Conservation (phyloP, 106 monocot genomes). For the Dioscorea zingiberensis region DNA sequence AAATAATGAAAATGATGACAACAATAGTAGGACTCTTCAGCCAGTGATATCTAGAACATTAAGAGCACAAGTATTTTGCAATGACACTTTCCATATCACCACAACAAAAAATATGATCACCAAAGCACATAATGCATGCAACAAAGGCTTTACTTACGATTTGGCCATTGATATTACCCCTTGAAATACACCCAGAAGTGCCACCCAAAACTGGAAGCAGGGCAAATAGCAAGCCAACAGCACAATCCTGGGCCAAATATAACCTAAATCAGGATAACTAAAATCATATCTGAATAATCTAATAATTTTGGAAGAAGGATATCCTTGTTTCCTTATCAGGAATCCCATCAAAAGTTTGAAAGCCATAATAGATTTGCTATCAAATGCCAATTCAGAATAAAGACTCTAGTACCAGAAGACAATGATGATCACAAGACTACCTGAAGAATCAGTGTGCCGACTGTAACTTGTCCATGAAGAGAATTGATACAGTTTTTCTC, state of each 20-base stretch:
- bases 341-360: too few relatives aligned
- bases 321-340: too few relatives aligned
- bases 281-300: background rate
- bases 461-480: conserved; percentile 94
- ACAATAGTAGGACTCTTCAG: too few relatives aligned
- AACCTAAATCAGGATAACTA: background rate
- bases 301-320: background rate
- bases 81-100: too few relatives aligned
- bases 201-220: background rate
- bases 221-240: background rate
- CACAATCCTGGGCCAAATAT: background rate
- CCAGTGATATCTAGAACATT: too few relatives aligned
- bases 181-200: background rate
- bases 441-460: conserved; percentile 96
- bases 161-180: background rate
- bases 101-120: too few relatives aligned
- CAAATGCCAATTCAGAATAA: too few relatives aligned
- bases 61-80: too few relatives aligned
- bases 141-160: background rate
- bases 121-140: too few relatives aligned
- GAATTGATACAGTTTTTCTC: conserved; percentile 80
- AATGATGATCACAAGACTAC: conserved; percentile 20
- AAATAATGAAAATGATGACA: too few relatives aligned
- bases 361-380: too few relatives aligned
- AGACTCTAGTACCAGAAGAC: too few relatives aligned